phyloP scores from a whole-genome alignment of 148 eudicot genomes.

The Limonium bicolor region DNA sequence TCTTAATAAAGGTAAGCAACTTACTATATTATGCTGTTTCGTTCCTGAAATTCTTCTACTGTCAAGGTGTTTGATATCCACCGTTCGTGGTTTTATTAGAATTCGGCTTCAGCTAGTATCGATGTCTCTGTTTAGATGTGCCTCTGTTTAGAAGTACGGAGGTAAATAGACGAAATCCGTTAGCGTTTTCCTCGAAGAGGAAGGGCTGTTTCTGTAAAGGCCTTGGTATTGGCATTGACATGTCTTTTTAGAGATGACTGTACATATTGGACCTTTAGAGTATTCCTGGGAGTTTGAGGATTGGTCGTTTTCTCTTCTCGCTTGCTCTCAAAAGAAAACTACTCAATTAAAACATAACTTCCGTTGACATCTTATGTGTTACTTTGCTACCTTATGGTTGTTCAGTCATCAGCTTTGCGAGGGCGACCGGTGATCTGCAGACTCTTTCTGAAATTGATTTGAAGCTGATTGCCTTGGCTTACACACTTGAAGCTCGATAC shows the following conservation, averaged over 20 bases:
- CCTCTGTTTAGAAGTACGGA: too few relatives aligned
- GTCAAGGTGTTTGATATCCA: not conserved
- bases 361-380: not conserved
- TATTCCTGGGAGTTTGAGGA: not conserved
- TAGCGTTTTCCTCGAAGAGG: too few relatives aligned
- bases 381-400: conserved; percentile 1
- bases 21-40: not conserved
- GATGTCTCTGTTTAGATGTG: not conserved
- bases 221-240: not conserved
- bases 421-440: conserved; percentile 93
- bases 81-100: not conserved
- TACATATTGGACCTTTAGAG: not conserved
- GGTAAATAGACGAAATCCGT: too few relatives aligned
- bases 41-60: not conserved
- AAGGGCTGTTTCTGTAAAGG: not conserved
- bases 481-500: conserved; percentile 71
- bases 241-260: not conserved
- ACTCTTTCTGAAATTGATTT: conserved; percentile 94
- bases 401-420: conserved; percentile 75
- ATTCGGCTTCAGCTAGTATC: not conserved
- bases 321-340: not conserved
- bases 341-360: not conserved
- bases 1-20: conserved; percentile 49
- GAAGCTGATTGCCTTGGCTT: conserved; percentile 91
- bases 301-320: not conserved